phyloP scores from a whole-genome alignment of 805 yeast species.

The Kregervanrija pseudodelftensis region DNA sequence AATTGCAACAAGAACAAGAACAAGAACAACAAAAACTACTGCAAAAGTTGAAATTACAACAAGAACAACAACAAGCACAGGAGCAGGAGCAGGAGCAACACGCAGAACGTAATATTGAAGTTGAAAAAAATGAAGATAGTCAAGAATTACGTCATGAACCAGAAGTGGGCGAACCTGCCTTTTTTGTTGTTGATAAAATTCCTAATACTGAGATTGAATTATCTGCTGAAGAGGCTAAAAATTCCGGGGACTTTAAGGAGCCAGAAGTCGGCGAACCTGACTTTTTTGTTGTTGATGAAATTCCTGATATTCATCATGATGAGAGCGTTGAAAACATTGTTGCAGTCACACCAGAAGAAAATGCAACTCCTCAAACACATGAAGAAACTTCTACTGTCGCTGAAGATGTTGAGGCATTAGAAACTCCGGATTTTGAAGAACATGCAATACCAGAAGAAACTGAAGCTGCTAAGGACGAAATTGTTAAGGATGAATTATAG shows the following conservation, averaged over 20 bases:
- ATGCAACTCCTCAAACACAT: background rate
- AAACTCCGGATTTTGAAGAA: background rate
- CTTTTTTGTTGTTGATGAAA: too few species aligned
- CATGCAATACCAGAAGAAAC: conserved; percentile 1
- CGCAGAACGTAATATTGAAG: too few species aligned
- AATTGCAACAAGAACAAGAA: background rate
- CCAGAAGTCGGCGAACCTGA: background rate
- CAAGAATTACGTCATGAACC: too few species aligned
- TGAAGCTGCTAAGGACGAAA: background rate
- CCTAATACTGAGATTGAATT: too few species aligned
- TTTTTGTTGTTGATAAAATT: background rate
- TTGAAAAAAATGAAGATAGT: too few species aligned
- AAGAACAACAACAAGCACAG: background rate
- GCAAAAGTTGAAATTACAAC: background rate
- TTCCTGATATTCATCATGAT: background rate
- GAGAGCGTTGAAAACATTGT: background rate
- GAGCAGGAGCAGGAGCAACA: too few species aligned
- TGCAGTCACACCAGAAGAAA: background rate
- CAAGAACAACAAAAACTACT: background rate
- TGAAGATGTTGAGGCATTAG: conserved; percentile 10
- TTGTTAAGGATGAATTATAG: background rate
- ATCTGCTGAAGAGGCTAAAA: too few species aligned
- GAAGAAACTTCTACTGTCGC: conserved; percentile 10
- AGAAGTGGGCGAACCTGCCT: background rate
- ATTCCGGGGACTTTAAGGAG: too few species aligned